Base-by-base conservation (phyloP, 345 rosid species). In the Durio zibethinus region DNA sequence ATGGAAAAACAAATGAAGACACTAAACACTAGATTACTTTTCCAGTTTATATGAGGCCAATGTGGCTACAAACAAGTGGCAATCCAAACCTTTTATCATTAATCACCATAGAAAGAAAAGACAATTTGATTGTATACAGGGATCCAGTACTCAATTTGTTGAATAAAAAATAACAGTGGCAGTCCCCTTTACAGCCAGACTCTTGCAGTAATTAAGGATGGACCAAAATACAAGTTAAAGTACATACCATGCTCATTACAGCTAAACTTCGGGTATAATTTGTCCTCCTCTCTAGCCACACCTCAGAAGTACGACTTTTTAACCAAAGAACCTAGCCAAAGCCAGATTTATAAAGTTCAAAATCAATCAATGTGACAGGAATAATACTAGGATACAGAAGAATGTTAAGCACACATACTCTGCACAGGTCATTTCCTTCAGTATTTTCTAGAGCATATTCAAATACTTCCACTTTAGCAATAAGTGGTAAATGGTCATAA, bases 241-340 rank as follows among this genome's bases (percentile, higher is more conserved):
- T 48, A 42, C 92, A 72, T 92, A 95, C 99, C 99, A 96, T 96
- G 86, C 99, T 96, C 99, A 96, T 96, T 77, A 96, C 99, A 21
- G 99, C 99, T 84, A 93, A 90, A 81, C 99, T 96, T 86, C 99
- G 85, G 33, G 98, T 96, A 78, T 93, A 96, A 82, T 93, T 96
- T 65, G 99, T 96, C 87, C 99, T 89, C 85, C 99, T 93, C 86
- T 96, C 99, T 42, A 96, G 88, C 99, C 99, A 96, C 40, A 91
- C 91, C 86, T 96, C 99, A 78, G 99, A 93, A 33, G 97, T 92
- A 65, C 97, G 94, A 85, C 99, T 96, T 86, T 96, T 96, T 81
- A 96, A 87, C 98, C 99, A 96, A 75, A 93, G 98, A 80, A 96
- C 98, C 99, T 96, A 77, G 76, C 80, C 69, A 83, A 70, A 54